Conservation (phyloP, 129 eudicot species). For the Artemisia tridentata region DNA sequence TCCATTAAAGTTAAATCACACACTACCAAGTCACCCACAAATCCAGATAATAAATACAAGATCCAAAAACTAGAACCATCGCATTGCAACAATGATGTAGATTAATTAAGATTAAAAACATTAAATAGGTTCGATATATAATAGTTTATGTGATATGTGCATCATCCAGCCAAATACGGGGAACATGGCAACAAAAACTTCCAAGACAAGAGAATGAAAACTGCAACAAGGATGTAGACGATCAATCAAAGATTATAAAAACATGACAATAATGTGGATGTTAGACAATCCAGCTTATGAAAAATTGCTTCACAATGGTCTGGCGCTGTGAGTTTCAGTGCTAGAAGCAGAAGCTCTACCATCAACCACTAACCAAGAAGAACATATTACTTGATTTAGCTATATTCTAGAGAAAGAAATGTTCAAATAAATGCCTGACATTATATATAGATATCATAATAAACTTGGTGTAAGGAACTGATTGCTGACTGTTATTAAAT, state of each 20-base stretch:
- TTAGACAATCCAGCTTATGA: not conserved
- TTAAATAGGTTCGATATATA: not conserved
- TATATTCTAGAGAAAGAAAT: conserved; percentile 8
- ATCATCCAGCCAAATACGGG: conserved; percentile 10
- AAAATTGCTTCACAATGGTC: not conserved
- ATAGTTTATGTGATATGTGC: not conserved
- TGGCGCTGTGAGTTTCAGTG: conserved; percentile 6
- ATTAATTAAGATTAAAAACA: no score
- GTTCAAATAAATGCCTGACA: not conserved
- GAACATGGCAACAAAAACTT: conserved; percentile 17
- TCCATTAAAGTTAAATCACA: not conserved
- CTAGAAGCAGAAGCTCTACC: conserved; percentile 10
- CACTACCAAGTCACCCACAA: not conserved
- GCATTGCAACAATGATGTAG: no score
- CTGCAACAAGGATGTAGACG: conserved; percentile 5
- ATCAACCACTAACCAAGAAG: not conserved
- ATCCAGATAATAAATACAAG: not conserved
- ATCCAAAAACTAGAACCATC: not conserved
- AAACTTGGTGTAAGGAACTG: not conserved
- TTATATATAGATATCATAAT: not conserved
- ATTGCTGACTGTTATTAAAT: conserved; percentile 4
- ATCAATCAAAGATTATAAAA: conserved; percentile 2
- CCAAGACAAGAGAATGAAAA: conserved; percentile 6
- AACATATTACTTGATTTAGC: conserved; percentile 3
- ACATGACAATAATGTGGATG: not conserved